Evolutionary conservation across 176 grass and related monocot species (phyloP).

Genomic region (Triticum timopheevii): DNA sequence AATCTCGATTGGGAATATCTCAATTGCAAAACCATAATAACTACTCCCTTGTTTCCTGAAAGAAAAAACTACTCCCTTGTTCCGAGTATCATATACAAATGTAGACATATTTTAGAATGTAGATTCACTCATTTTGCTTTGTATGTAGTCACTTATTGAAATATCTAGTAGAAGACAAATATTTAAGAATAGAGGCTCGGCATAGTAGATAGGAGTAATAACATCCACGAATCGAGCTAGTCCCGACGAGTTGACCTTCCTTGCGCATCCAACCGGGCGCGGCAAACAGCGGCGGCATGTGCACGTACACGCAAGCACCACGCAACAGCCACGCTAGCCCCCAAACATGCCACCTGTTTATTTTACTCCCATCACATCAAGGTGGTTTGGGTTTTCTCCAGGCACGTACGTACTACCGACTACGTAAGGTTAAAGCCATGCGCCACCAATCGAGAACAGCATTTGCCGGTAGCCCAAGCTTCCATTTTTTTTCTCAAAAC

Average conservation of each 20-base stretch:
- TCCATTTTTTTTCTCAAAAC: neutral
- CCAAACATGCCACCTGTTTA: neutral
- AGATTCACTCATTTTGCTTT: too few species aligned
- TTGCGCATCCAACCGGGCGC: neutral
- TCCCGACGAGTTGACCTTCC: neutral
- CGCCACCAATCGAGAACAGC: neutral
- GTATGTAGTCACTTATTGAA: too few species aligned
- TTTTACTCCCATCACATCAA: neutral
- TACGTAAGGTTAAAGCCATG: neutral
- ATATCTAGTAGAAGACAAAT: too few species aligned
- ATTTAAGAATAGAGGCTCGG: too few species aligned
- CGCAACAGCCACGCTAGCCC: neutral
- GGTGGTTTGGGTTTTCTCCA: neutral
- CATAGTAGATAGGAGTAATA: too few species aligned
- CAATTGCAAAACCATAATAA: too few species aligned
- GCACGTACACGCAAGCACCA: constrained; percentile 24
- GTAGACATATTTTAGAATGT: too few species aligned
- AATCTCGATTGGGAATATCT: too few species aligned
- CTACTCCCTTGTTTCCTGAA: too few species aligned
- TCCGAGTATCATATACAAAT: too few species aligned
- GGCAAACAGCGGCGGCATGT: neutral
- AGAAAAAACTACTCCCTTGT: too few species aligned
- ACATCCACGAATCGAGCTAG: neutral
- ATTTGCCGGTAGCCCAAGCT: neutral
- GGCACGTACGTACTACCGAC: too few species aligned